Percentiles rank a stretch among this genome's conserved stretches.
phyloP scores from a whole-genome alignment of 2,329 filamentous ascomycete genomes.

The Phaeosphaeriaceae sp. region DNA sequence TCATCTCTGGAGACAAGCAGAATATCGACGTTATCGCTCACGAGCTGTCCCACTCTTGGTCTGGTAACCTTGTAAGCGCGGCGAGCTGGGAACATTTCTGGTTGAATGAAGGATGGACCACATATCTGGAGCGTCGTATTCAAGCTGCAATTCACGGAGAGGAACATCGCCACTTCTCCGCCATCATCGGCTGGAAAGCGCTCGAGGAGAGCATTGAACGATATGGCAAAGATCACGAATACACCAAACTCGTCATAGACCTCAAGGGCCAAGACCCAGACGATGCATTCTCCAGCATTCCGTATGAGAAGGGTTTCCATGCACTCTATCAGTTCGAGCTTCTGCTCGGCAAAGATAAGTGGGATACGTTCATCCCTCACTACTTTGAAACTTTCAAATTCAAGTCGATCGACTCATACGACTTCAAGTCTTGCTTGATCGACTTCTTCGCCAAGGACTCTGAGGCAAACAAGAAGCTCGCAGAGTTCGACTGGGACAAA shows the following conservation, averaged over 20 bases:
- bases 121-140: conserved; percentile 89
- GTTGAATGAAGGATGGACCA: conserved; percentile 86
- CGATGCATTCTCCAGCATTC: conserved; percentile 89
- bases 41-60: conserved; percentile 80
- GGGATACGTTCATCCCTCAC: conserved; percentile 93
- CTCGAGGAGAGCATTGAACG: conserved; percentile 80
- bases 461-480: conserved; percentile 67
- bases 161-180: conserved; percentile 87
- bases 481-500: conserved; percentile 83
- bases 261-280: conserved; percentile 93
- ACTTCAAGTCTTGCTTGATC: conserved; percentile 89
- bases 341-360: conserved; percentile 82
- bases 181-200: conserved; percentile 95
- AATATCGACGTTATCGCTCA: conserved; percentile 98
- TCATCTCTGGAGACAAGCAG: conserved; percentile 82
- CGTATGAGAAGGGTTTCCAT: conserved; percentile 96
- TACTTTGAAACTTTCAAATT: conserved; percentile 87
- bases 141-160: conserved; percentile 80
- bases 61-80: conserved; percentile 82
- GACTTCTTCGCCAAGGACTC: conserved; percentile 80
- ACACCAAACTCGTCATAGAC: conserved; percentile 87
- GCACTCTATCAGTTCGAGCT: conserved; percentile 92
- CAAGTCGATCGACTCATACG: conserved; percentile 89
- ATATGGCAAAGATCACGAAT: conserved; percentile 85
- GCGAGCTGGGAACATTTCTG: conserved; percentile 82